Percentiles rank a stretch among this genome's conserved stretches.
These are phyloP conservation scores for Colletotrichum sp. DNA, from an alignment of 2,329 filamentous ascomycete species.

Conservation along the genomic window DNA sequence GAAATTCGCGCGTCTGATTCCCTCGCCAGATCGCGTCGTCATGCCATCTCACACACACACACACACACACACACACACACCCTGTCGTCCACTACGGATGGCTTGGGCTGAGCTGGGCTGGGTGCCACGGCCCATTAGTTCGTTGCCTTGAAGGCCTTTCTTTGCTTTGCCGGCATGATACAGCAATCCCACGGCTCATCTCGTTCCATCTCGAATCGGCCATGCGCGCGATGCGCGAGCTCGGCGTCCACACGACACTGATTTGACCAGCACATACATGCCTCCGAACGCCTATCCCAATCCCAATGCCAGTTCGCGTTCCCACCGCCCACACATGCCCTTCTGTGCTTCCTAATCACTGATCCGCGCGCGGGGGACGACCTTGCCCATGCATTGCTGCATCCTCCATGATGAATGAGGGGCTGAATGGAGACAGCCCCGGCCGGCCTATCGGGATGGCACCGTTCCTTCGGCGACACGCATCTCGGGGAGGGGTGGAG, in stretches of 20 bases:
- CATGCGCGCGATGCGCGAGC: neutral
- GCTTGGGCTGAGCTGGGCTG: neutral
- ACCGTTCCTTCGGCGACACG: constrained; percentile 1
- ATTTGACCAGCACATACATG: constrained; percentile 10
- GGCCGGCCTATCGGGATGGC: constrained; percentile 9
- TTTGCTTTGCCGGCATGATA: neutral
- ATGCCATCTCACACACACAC: neutral
- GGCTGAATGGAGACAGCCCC: constrained; percentile 2
- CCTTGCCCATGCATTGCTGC: constrained; percentile 1
- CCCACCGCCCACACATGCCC: neutral
- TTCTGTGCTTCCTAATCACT: neutral
- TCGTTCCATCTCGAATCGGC: neutral
- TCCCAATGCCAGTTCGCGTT: neutral
- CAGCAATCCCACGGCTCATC: constrained; percentile 1
- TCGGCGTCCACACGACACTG: neutral
- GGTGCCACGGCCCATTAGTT: neutral
- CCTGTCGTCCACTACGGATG: neutral
- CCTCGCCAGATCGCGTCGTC: neutral
- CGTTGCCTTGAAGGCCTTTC: neutral
- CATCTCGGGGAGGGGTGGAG: neutral
- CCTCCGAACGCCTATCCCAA: neutral
- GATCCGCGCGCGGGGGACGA: constrained; percentile 13
- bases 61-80: neutral
- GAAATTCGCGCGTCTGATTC: neutral
- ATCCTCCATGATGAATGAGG: constrained; percentile 6